These are phyloP conservation scores for Bassia scoparia DNA, from an alignment of 148 eudicot species.

Conservation along the genomic window DNA sequence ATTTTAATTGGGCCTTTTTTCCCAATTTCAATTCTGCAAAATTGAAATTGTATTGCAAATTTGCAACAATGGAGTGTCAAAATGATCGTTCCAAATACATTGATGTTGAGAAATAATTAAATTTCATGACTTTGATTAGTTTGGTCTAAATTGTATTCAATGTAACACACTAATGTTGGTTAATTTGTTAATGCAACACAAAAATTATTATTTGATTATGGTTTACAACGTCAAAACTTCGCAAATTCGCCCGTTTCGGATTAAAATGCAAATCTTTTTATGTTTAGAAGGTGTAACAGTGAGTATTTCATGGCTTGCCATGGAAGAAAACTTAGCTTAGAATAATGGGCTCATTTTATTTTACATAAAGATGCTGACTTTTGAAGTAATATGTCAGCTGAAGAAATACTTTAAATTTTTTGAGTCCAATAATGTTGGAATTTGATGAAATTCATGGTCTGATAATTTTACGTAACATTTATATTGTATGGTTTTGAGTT, in stretches of 20 bases:
- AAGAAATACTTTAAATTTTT: neutral
- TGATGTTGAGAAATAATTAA: no score
- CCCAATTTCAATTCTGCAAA: neutral
- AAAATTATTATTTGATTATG: no score
- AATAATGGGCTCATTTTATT: no score
- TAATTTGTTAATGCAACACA: no score
- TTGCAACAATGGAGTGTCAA: neutral
- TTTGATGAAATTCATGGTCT: neutral
- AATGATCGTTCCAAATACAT: neutral
- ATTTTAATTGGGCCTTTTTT: no score
- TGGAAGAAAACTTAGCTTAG: neutral
- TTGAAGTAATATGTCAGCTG: neutral
- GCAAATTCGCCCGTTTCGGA: no score
- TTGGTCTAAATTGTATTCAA: no score
- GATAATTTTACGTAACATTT: neutral
- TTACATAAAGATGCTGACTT: no score
- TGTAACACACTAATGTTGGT: no score
- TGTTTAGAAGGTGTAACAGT: neutral
- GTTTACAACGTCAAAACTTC: no score
- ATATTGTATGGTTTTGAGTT: neutral
- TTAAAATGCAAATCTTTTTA: neutral
- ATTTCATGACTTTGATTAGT: no score
- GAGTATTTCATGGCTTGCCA: constrained; percentile 17
- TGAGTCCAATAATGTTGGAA: neutral
- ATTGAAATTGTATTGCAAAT: neutral